phyloP scores from a whole-genome alignment of 169 alveolate species.

The Fabrea salina region DNA sequence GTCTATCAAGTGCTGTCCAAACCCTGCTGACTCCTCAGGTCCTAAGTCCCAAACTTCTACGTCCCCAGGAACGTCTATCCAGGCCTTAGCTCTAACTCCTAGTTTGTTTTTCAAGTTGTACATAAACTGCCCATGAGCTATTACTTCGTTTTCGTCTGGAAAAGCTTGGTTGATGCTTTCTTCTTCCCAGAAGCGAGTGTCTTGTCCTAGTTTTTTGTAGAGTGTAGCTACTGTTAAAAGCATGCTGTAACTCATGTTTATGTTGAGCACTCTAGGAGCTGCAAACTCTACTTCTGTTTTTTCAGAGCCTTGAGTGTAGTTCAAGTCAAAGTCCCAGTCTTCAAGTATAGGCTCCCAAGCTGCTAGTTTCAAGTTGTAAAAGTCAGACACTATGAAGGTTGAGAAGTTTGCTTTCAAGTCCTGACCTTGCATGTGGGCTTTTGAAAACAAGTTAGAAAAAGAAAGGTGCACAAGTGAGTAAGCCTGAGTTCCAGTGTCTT shows the following conservation, averaged over 20 bases:
- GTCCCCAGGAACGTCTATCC: constrained; percentile 8
- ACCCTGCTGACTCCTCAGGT: background rate
- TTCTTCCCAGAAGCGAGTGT: background rate
- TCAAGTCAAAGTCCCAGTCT: background rate
- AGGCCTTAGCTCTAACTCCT: background rate
- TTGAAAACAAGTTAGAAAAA: background rate
- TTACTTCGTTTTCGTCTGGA: background rate
- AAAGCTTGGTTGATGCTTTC: background rate
- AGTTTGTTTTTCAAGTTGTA: background rate
- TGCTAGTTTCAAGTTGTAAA: background rate
- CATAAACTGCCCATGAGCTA: constrained; percentile 21
- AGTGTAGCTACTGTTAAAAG: background rate
- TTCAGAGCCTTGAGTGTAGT: background rate
- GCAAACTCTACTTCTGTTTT: background rate
- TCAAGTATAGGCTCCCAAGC: constrained; percentile 35
- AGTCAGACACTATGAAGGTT: constrained; percentile 2
- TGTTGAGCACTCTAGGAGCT: background rate
- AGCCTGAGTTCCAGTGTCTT: constrained; percentile 21
- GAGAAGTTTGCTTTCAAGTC: background rate
- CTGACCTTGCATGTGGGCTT: background rate
- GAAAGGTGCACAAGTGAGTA: background rate
- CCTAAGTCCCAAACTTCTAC: constrained; percentile 4
- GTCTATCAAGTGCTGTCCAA: background rate
- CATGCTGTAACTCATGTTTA: background rate
- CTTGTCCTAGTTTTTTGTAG: background rate